A percentile compares a stretch with the other conserved stretches of the same genome.
Conservation (phyloP, 2,329 filamentous ascomycete genomes). For the Leptographium radiaticola region DNA sequence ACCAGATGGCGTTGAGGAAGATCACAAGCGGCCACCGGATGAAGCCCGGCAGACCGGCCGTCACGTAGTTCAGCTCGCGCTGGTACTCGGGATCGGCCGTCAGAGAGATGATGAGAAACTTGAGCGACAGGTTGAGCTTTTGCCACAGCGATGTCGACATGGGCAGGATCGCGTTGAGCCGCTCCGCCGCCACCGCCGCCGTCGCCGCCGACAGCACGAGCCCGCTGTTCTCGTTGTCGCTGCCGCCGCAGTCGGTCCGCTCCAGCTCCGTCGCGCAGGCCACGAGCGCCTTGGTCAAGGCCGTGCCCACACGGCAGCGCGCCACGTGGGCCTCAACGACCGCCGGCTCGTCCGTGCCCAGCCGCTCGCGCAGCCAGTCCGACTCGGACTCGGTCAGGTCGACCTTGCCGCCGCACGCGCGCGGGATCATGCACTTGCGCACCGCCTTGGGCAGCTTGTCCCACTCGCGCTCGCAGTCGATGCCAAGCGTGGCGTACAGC, state of each 20-base stretch:
- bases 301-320: constrained; percentile 5
- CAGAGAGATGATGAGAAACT: constrained; percentile 27
- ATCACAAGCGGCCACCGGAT: constrained; percentile 22
- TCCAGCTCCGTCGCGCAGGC: neutral
- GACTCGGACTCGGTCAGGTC: neutral
- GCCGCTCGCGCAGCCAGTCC: neutral
- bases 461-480: constrained; percentile 13
- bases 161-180: neutral
- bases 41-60: neutral
- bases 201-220: neutral
- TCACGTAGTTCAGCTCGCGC: constrained; percentile 24
- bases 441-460: constrained; percentile 8
- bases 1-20: constrained; percentile 13
- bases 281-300: neutral
- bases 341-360: neutral
- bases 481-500: constrained; percentile 9
- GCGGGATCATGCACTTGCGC: neutral
- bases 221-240: neutral
- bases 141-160: constrained; percentile 1
- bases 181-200: neutral
- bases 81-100: constrained; percentile 31
- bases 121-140: constrained; percentile 10
- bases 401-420: neutral
- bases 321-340: constrained; percentile 4
- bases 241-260: neutral